These are phyloP conservation scores for Isoetes taiwanensis DNA, from an alignment of 75 land plant species.

Conservation along the genomic window DNA sequence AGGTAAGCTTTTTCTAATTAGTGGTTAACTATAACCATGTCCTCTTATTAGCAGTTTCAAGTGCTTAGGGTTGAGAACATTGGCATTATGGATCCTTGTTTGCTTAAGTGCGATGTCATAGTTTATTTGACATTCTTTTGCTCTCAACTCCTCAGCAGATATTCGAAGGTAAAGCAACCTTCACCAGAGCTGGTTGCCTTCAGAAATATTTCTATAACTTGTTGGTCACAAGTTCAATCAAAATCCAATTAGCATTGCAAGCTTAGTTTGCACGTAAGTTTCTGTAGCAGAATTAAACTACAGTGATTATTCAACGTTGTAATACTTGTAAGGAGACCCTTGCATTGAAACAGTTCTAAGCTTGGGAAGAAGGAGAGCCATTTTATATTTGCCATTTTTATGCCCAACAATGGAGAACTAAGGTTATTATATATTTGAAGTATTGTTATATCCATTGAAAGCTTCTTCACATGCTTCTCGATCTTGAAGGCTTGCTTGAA, in stretches of 20 bases:
- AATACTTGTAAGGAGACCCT: too few species aligned
- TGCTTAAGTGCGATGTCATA: slow-evolving; percentile 40
- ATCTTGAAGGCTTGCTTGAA: too few species aligned
- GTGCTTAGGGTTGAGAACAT: slow-evolving; percentile 41
- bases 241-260: slow-evolving; percentile 32
- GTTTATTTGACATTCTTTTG: slow-evolving; percentile 47
- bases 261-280: slow-evolving; percentile 21
- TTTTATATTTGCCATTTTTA: too few species aligned
- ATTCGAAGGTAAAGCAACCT: slow-evolving; percentile 45
- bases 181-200: slow-evolving; percentile 20
- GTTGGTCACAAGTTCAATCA: too few species aligned
- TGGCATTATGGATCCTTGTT: slow-evolving; percentile 34
- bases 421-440: too few species aligned
- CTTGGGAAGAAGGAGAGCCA: too few species aligned
- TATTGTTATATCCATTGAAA: too few species aligned
- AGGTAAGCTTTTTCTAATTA: slow-evolving; percentile 32
- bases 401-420: too few species aligned
- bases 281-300: too few species aligned
- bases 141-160: slow-evolving; percentile 31
- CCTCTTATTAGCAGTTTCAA: slow-evolving; percentile 19
- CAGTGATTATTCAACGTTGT: too few species aligned
- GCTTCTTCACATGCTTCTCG: too few species aligned
- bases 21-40: background rate
- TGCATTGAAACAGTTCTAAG: too few species aligned
- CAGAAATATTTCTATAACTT: slow-evolving; percentile 9